A percentile compares a stretch with the other conserved stretches of the same genome.
phyloP scores from a whole-genome alignment of 1,139 yeast genomes.

The Magnusiomyces fungicola region DNA sequence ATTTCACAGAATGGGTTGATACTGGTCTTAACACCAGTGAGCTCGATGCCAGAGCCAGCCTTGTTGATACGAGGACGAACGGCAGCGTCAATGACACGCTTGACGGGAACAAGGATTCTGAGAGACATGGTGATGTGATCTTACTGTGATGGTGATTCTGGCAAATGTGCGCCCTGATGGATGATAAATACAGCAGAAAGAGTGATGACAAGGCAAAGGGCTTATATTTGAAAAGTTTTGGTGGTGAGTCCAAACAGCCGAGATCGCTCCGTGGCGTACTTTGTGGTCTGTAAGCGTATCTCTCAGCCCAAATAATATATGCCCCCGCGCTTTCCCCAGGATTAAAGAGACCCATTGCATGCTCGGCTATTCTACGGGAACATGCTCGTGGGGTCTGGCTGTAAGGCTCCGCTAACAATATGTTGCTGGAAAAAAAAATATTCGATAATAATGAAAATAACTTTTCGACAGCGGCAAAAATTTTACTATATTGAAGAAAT shows the following conservation, averaged over 20 bases:
- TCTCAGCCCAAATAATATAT: too few relatives aligned
- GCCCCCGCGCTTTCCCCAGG: too few relatives aligned
- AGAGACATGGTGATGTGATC: slow-evolving; percentile 30
- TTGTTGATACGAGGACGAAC: slow-evolving; percentile 89
- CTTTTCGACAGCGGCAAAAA: neutral
- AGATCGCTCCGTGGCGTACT: neutral
- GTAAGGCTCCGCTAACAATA: neutral
- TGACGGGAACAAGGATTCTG: slow-evolving; percentile 85
- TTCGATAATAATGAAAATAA: neutral
- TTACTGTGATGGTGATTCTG: neutral
- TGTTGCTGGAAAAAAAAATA: neutral
- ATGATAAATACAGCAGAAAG: too few relatives aligned
- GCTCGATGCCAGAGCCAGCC: slow-evolving; percentile 77
- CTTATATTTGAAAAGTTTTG: neutral
- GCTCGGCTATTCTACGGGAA: too few relatives aligned
- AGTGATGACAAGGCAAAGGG: neutral
- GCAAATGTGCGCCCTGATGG: too few relatives aligned
- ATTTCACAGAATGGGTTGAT: slow-evolving; percentile 97
- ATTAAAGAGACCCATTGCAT: too few relatives aligned
- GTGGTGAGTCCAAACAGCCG: neutral
- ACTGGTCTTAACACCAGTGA: slow-evolving; percentile 85
- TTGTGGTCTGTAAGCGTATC: neutral
- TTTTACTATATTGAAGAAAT: neutral
- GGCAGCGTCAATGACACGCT: slow-evolving; percentile 90
- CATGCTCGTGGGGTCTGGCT: too few relatives aligned